Evolutionary conservation across 805 yeast species (phyloP).

Genomic region (Pichia gijzeniarum): DNA sequence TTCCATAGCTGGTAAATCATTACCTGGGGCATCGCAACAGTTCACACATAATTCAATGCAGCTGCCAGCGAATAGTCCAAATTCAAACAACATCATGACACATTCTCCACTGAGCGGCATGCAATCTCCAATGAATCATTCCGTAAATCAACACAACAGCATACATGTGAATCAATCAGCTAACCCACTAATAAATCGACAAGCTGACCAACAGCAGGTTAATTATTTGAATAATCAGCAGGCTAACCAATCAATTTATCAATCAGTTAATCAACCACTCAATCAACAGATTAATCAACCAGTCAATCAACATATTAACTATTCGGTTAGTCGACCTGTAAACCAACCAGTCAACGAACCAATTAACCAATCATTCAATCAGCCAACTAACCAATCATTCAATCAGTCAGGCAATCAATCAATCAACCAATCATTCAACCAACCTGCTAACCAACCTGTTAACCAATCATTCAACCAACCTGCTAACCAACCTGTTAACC

Average conservation of each 20-base stretch:
- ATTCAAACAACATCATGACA: not conserved
- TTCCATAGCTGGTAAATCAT: slow-evolving; percentile 5
- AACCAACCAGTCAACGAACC: too few species aligned
- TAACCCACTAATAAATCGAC: not conserved
- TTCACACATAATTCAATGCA: not conserved
- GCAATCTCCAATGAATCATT: not conserved
- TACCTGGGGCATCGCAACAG: not conserved
- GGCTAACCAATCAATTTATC: not conserved
- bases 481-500: not conserved
- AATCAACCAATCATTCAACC: too few species aligned
- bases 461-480: not conserved
- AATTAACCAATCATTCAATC: too few species aligned
- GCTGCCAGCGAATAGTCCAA: not conserved
- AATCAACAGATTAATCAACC: not conserved
- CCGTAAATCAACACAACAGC: too few species aligned
- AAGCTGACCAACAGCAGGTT: too few species aligned
- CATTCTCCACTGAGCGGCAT: not conserved
- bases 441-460: not conserved
- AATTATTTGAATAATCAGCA: too few species aligned
- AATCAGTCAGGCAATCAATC: not conserved
- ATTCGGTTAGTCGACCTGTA: not conserved
- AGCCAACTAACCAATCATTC: not conserved
- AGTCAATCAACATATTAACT: not conserved
- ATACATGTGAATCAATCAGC: too few species aligned
- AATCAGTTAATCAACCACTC: not conserved